Conservation (phyloP, 805 yeast species). For the Kluyveromyces aestuarii region DNA sequence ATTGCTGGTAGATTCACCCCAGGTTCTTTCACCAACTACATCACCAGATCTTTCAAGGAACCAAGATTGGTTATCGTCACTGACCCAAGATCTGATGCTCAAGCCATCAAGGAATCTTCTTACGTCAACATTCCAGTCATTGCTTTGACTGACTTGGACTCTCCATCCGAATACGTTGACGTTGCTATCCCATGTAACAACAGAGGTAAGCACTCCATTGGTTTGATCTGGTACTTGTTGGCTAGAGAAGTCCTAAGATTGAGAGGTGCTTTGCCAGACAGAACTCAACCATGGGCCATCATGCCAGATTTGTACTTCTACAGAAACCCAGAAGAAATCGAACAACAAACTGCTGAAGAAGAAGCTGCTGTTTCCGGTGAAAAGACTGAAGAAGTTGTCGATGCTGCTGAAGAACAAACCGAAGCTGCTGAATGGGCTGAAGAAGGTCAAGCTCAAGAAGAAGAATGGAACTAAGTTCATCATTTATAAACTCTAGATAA, state of each 20-base stretch:
- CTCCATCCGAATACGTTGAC: constrained; percentile 98
- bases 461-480: constrained; percentile 4
- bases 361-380: constrained; percentile 62
- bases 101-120: constrained; percentile 99
- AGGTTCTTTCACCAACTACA: constrained; percentile 99
- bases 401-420: constrained; percentile 60
- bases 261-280: constrained; percentile 95
- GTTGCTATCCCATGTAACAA: constrained; percentile 99
- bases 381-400: constrained; percentile 56
- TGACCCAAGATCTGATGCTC: constrained; percentile 99
- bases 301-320: constrained; percentile 99
- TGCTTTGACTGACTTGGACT: constrained; percentile 97
- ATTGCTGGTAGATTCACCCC: constrained; percentile 99
- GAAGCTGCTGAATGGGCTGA: constrained; percentile 58
- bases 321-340: constrained; percentile 99
- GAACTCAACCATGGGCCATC: constrained; percentile 95
- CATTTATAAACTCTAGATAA: not conserved
- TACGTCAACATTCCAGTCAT: constrained; percentile 99
- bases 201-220: constrained; percentile 99
- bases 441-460: constrained; percentile 29
- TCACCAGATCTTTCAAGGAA: constrained; percentile 99
- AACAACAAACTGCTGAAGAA: constrained; percentile 60
- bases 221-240: constrained; percentile 98
- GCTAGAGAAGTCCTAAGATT: constrained; percentile 99
- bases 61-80: constrained; percentile 99